Percentiles rank a stretch among this genome's conserved stretches.
Evolutionary conservation across 106 monocot species (phyloP).

Genomic region (Allium fistulosum): DNA sequence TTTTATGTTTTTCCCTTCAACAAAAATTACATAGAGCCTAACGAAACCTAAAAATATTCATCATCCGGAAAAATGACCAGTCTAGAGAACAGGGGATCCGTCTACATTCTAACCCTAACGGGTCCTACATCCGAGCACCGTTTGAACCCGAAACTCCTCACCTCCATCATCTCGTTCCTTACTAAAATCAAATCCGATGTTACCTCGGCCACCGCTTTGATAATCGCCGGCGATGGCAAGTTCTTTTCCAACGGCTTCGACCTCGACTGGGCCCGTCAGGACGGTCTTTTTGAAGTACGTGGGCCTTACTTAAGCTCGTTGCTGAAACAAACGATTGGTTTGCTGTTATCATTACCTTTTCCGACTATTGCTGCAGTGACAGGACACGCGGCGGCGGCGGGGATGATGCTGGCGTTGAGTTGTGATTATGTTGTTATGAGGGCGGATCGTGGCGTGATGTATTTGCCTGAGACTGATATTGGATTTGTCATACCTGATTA

Average conservation of each 20-base stretch:
- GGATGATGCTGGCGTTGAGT: constrained; percentile 5
- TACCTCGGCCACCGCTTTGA: constrained; percentile 51
- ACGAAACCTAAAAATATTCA: neutral
- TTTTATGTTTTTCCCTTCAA: no score
- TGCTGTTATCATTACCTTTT: neutral
- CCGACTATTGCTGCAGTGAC: constrained; percentile 5
- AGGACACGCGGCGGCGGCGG: neutral
- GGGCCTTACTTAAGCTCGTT: neutral
- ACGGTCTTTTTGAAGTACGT: neutral
- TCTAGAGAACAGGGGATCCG: neutral
- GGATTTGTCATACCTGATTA: constrained; percentile 38
- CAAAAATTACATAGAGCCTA: neutral
- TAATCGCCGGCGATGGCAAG: constrained; percentile 61
- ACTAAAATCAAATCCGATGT: neutral
- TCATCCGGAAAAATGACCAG: neutral
- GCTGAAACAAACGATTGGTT: neutral
- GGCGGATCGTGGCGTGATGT: constrained; percentile 4
- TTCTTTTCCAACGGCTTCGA: constrained; percentile 52
- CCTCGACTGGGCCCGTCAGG: neutral
- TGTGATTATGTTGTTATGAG: constrained; percentile 7
- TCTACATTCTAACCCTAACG: constrained; percentile 9
- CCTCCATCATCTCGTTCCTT: neutral
- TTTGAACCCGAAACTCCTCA: neutral
- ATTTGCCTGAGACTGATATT: constrained; percentile 50
- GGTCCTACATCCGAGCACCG: constrained; percentile 4